Conservation (phyloP, 345 rosid species). For the rapeseed (Brassica napus) region DNA sequence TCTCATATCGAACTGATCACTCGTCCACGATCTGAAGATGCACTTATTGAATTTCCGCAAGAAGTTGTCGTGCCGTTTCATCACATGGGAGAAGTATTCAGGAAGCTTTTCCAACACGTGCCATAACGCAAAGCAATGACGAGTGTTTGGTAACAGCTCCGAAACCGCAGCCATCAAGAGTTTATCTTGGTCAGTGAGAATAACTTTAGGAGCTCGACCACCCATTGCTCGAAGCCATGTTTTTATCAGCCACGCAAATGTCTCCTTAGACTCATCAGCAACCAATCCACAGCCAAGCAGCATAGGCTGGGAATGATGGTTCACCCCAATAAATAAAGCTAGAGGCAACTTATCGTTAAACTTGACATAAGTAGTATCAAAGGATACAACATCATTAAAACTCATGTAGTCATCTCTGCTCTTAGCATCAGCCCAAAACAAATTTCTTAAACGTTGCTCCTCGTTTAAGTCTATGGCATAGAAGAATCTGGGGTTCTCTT, state of each 20-base stretch:
- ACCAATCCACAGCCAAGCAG: conserved; percentile 51
- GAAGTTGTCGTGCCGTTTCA: conserved; percentile 52
- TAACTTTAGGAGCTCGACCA: conserved; percentile 47
- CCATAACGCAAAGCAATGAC: conserved; percentile 51
- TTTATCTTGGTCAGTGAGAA: conserved; percentile 52
- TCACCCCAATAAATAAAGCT: conserved; percentile 51
- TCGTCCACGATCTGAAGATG: conserved; percentile 65
- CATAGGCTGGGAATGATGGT: conserved; percentile 51
- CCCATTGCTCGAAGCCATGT: conserved; percentile 54
- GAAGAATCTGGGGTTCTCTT: conserved; percentile 50
- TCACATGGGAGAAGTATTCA: conserved; percentile 44
- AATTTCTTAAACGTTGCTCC: conserved; percentile 46
- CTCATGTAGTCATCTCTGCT: conserved; percentile 48
- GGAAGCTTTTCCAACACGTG: conserved; percentile 53
- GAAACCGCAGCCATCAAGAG: conserved; percentile 41
- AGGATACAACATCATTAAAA: conserved; percentile 50
- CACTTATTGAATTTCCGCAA: conserved; percentile 61
- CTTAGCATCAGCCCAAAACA: conserved; percentile 54
- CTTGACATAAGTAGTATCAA: conserved; percentile 51
- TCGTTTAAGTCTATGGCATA: conserved; percentile 50
- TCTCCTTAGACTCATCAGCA: conserved; percentile 49
- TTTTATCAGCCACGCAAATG: conserved; percentile 46
- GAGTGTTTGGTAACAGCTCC: conserved; percentile 47
- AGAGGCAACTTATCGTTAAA: conserved; percentile 50
- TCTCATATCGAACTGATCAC: conserved; percentile 54